Conservation (phyloP, 2,329 filamentous ascomycete species). For the Phoma sp. region DNA sequence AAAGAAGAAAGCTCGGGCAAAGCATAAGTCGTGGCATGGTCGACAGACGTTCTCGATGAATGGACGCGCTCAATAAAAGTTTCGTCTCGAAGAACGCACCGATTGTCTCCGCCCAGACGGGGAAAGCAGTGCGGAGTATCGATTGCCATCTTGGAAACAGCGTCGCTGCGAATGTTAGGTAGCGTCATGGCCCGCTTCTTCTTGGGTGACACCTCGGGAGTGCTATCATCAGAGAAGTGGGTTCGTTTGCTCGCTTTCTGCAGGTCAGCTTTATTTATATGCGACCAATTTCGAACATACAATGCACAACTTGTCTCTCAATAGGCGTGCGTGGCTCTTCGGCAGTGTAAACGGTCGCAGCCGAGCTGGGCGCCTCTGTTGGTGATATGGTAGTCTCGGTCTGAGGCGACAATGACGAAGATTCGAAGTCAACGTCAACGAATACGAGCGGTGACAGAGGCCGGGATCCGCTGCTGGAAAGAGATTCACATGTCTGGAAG, state of each 20-base stretch:
- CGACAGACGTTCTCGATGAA: not conserved
- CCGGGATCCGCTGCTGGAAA: not conserved
- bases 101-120: slow-evolving; percentile 14
- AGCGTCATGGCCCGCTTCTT: slow-evolving; percentile 18
- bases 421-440: slow-evolving; percentile 23
- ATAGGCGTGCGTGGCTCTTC: not conserved
- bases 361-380: slow-evolving; percentile 25
- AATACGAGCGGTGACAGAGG: slow-evolving; percentile 24
- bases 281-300: not conserved
- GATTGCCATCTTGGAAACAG: not conserved
- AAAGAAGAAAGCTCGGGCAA: slow-evolving; percentile 22
- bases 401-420: slow-evolving; percentile 17
- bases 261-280: not conserved
- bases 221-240: not conserved
- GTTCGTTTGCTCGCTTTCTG: slow-evolving; percentile 20
- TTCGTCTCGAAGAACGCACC: slow-evolving; percentile 1
- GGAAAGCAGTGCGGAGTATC: not conserved
- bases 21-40: not conserved
- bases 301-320: not conserved
- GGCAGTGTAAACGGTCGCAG: slow-evolving; percentile 12
- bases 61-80: slow-evolving; percentile 17
- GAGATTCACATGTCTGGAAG: not conserved
- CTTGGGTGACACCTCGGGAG: slow-evolving; percentile 12
- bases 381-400: slow-evolving; percentile 10
- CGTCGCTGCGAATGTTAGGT: not conserved